Evolutionary conservation across 1,139 yeast genomes (phyloP), one percentile per base, ranked within the genome.

Genomic region (Protomyces arabidopsidicola): DNA sequence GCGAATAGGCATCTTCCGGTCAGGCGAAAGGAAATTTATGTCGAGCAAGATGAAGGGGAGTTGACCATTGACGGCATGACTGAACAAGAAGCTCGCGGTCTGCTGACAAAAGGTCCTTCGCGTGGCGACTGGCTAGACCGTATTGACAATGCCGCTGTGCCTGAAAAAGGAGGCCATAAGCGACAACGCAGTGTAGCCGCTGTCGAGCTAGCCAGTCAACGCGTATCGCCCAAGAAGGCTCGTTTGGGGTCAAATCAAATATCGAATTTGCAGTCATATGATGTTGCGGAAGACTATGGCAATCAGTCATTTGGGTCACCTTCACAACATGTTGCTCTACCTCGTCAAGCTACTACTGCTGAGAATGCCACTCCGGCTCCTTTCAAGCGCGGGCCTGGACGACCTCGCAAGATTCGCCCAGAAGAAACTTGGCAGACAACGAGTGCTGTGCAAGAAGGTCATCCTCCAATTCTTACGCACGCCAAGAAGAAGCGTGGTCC

Each of bases 401-500:
- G 14, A 3, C 24, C 24, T 16, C 48, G 48, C 48, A 42, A 42
- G 24, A 38, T 38, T 38, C 42, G 42, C 18, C 42, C 42, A 12
- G 31, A 27, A 27, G 31, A 27, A 27, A 5, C 6, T 3, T 8
- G 31, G 31, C 31, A 27, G 31, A n/a, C 14, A 36, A 36, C 6
- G 9, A 6, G 5, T 3, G 9, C 22, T 16, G 10, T 18, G 12
- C 24, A 18, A 18, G 24, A n/a, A 10, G 22, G 8, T 2, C 22
- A 42, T 10, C 16, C 48, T 18, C 48, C 48, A 5, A 16, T 42
- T 24, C 9, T 20, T 9, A 42, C 48, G 48, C 48, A 42, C 16
- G 48, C 48, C 48, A 42, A 42, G 48, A 42, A 42, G 48, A 42
- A 42, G 48, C 48, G 24, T 16, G 48, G 48, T 16, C 48, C 48